These are phyloP conservation scores for Hypoxylon perforatum DNA, from an alignment of 495 filamentous ascomycete species.

Conservation along the genomic window DNA sequence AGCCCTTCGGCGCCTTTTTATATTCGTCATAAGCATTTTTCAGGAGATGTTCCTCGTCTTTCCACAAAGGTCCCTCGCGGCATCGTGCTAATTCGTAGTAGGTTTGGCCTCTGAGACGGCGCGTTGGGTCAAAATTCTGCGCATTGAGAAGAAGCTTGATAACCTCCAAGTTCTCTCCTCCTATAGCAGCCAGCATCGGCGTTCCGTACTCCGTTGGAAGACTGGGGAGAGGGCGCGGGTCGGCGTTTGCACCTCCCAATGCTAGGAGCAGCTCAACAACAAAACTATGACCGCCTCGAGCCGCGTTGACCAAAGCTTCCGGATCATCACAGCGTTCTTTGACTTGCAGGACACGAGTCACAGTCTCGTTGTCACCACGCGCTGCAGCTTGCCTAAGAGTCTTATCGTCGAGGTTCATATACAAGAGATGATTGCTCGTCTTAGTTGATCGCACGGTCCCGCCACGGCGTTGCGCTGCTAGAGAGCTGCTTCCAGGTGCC, in stretches of 20 bases:
- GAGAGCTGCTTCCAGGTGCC: conserved; percentile 47
- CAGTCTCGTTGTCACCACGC: conserved; percentile 83
- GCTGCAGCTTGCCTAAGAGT: conserved; percentile 84
- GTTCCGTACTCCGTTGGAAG: conserved; percentile 73
- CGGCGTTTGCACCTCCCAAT: conserved; percentile 79
- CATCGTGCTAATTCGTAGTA: conserved; percentile 88
- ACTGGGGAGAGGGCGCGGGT: conserved; percentile 71
- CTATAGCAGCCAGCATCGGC: conserved; percentile 94
- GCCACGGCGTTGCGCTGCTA: conserved; percentile 50
- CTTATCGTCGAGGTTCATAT: conserved; percentile 68
- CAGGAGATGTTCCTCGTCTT: conserved; percentile 85
- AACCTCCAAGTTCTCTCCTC: conserved; percentile 85
- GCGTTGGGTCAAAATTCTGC: conserved; percentile 80
- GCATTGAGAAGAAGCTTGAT: conserved; percentile 83
- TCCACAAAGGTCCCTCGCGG: conserved; percentile 86
- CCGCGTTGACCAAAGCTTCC: conserved; percentile 87
- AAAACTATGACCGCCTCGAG: conserved; percentile 89
- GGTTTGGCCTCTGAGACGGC: conserved; percentile 73
- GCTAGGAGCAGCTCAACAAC: conserved; percentile 88
- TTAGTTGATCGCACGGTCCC: conserved; percentile 63
- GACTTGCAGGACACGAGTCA: conserved; percentile 82
- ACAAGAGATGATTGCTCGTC: conserved; percentile 65
- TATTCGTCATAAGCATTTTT: conserved; percentile 81
- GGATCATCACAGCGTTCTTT: conserved; percentile 75
- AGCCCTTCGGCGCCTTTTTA: conserved; percentile 56